A percentile compares a stretch with the other conserved stretches of the same genome.
Conservation (phyloP, 2,329 filamentous ascomycete species). For the Mollisiaceae sp. region DNA sequence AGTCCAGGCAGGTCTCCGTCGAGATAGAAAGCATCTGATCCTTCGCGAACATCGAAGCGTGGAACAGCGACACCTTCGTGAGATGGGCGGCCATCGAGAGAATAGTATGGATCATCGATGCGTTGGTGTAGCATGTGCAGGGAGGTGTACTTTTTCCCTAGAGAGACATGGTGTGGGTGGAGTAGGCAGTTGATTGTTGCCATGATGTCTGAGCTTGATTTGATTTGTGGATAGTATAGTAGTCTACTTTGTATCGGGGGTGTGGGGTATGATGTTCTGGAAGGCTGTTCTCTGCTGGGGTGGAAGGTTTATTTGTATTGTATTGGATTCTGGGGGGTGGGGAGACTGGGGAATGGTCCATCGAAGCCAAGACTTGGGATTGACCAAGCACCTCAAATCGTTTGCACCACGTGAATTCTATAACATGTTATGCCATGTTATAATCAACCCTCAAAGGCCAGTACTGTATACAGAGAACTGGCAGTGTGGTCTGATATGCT, state of each 20-base stretch:
- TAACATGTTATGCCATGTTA: not conserved
- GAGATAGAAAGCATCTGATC: not conserved
- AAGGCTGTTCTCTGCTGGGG: not conserved
- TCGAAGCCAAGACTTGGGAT: not conserved
- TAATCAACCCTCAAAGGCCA: not conserved
- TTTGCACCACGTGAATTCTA: not conserved
- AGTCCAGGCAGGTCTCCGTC: conserved; percentile 4
- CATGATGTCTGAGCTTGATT: not conserved
- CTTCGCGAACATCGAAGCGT: not conserved
- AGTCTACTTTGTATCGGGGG: not conserved
- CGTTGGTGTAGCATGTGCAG: conserved; percentile 2
- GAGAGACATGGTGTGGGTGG: conserved; percentile 4
- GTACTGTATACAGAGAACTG: not conserved
- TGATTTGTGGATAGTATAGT: not conserved
- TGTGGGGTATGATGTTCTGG: not conserved
- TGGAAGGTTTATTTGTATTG: not conserved
- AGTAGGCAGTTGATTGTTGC: not conserved
- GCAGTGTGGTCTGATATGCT: not conserved
- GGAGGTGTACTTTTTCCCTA: not conserved
- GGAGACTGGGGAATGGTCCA: not conserved
- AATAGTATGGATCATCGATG: conserved; percentile 3
- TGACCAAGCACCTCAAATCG: not conserved
- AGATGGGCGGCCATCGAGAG: not conserved
- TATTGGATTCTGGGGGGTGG: not conserved
- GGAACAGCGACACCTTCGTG: not conserved